phyloP scores from a whole-genome alignment of 2,329 filamentous ascomycete species.

The Ramularia endophylla region DNA sequence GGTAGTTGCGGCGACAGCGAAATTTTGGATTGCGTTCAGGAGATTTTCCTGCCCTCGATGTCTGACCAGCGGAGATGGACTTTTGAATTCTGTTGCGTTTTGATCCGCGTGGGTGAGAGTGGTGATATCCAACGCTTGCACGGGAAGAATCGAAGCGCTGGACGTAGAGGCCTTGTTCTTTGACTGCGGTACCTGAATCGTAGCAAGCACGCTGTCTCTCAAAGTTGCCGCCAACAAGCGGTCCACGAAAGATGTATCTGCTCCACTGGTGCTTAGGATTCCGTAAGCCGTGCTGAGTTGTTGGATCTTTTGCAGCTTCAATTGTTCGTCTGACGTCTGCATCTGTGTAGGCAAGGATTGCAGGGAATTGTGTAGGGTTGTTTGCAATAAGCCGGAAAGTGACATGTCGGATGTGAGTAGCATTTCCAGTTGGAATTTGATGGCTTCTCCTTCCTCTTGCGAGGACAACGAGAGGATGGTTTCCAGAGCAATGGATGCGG shows the following conservation, averaged over 20 bases:
- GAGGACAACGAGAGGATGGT: conserved; percentile 66
- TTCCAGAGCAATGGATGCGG: conserved; percentile 68
- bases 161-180: conserved; percentile 8
- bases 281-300: conserved; percentile 71
- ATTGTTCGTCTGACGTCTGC: conserved; percentile 74
- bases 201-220: conserved; percentile 62
- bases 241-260: conserved; percentile 61
- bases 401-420: conserved; percentile 58
- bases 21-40: conserved; percentile 22
- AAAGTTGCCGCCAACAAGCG: conserved; percentile 62
- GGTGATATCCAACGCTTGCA: conserved; percentile 18
- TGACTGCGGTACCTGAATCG: conserved; percentile 32
- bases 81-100: conserved; percentile 15
- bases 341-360: conserved; percentile 73
- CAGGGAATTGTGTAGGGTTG: conserved; percentile 73
- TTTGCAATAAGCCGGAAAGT: conserved; percentile 60
- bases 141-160: conserved; percentile 16
- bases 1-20: conserved; percentile 31
- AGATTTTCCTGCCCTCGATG: conserved; percentile 24
- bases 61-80: conserved; percentile 23
- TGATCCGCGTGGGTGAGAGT: conserved; percentile 10
- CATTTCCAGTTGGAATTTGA: conserved; percentile 45
- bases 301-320: conserved; percentile 64
- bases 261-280: conserved; percentile 57
- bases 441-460: conserved; percentile 38